Conservation (phyloP, 345 rosid species). For the Linum lewisii region DNA sequence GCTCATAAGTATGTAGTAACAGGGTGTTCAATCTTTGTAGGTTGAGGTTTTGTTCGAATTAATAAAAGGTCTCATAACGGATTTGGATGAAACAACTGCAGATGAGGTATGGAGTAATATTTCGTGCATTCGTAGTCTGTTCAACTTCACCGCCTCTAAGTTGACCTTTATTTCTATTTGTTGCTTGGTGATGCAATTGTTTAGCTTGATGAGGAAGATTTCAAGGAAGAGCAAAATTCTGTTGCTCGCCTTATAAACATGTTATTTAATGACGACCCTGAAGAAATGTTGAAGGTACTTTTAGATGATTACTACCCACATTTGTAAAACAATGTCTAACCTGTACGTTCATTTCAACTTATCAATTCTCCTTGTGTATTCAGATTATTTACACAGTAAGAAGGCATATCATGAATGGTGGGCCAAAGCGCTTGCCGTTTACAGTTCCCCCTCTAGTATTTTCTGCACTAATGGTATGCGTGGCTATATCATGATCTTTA, state of each 20-base stretch:
- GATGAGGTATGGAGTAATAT: conserved; percentile 40
- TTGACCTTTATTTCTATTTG: not conserved
- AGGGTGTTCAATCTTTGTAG: conserved; percentile 28
- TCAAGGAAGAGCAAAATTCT: conserved; percentile 92
- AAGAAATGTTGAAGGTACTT: conserved; percentile 93
- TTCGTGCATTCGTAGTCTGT: not conserved
- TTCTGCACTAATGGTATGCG: conserved; percentile 73
- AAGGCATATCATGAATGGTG: conserved; percentile 82
- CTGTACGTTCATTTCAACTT: not conserved
- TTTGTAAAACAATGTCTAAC: not conserved
- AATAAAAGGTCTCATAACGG: conserved; percentile 84
- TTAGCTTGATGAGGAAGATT: conserved; percentile 92
- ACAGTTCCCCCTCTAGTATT: conserved; percentile 93
- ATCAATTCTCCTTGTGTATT: not conserved
- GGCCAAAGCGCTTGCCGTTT: conserved; percentile 78
- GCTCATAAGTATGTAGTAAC: conserved; percentile 8
- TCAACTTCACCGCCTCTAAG: not conserved
- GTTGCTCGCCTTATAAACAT: conserved; percentile 92
- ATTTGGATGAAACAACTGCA: conserved; percentile 59
- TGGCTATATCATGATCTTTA: not conserved
- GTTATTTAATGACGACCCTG: conserved; percentile 74
- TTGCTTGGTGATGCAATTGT: not conserved
- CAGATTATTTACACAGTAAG: conserved; percentile 76
- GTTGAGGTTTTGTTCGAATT: conserved; percentile 89
- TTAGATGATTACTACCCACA: not conserved